Base-by-base conservation (phyloP, 1,284 basidiomycete species). In the Cutaneotrichosporon sp. region DNA sequence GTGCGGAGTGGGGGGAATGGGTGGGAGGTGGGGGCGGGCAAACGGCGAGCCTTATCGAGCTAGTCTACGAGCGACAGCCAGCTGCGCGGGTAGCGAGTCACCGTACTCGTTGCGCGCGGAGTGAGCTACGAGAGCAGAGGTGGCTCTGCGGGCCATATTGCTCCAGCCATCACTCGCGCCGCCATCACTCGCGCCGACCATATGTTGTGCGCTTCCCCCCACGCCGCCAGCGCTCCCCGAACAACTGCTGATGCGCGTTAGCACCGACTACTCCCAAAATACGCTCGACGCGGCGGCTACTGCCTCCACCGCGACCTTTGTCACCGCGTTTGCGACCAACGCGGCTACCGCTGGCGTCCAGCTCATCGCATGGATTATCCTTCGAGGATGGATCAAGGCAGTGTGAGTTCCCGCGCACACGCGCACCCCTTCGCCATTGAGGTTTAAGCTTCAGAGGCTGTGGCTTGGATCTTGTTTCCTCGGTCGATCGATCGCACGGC, bases 311-410 rank as follows among this genome's bases (percentile, higher is more conserved):
- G 59, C 70, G 54, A 87, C 89, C 7, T 94, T 94, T 75, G 73
- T 88, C 47, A 88, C 91, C 7, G 88, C 92, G 2, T 83, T 94
- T 51, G 84, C 67, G 3, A 63, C 72, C 53, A 79, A 79, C 67
- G 83, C 80, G 1, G 84, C 83, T 27, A 76, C 87, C 14, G 83
- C 87, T 25, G 74, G 76, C 14, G 75, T 79, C 10, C 88, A 92
- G 78, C 75, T 94, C 47, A 80, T 76, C 7, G 83, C 84, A 5
- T 95, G 92, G 78, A 88, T 86, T 29, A 53, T 85, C 22, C 70
- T 87, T n/a, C 63, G 79, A 16, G 58, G 72, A 51, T 72, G 67
- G 18, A 73, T 81, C 69, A 73, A 73, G 46, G 75, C 77, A 2
- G 73, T 81, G 71, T 80, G 60, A 69, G 74, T 67, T 11, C 10